Evolutionary conservation across 306 rosid genomes (phyloP), one percentile per base, ranked within the genome.

Genomic region (Quercus rubra): DNA sequence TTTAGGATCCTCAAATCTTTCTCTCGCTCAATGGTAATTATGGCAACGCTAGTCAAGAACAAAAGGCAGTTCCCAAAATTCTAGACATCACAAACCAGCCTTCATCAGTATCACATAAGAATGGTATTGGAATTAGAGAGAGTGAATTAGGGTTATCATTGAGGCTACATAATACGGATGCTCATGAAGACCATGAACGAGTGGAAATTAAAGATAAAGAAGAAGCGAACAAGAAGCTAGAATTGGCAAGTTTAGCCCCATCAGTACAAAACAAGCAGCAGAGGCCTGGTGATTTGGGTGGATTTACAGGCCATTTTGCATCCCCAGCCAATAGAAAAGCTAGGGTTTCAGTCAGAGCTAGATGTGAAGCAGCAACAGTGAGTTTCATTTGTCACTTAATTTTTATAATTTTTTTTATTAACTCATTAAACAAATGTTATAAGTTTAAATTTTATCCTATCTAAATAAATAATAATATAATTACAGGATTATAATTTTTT

Each of bases 271-370:
- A 81, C 87, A 87, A 91, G 82, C 43, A 78, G 3, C 91, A 90
- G 46, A 61, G 83, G 18, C 80, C 86, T 17, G 56, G 55, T 35
- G 66, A 78, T 67, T 72, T 74, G 49, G 74, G 71, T 18, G 85
- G 84, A 56, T 77, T 83, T 54, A 70, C 85, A 5, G 75, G 81
- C 70, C 90, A 86, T 30, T 87, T 77, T 62, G 85, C 82, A 20
- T 52, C 87, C 6, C 90, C 86, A 35, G 87, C 93, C 38, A 90
- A 89, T 30, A 90, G 96, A 81, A 95, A 95, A 78, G 89, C 99
- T 88, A 92, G 99, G 96, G 98, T 95, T 90, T 95, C 98, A 0
- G 96, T 95, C 49, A 82, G 99, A 85, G 98, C 97, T 33, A 90
- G 99, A 91, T 92, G 99, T 83, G 99, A 95, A 77, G 23, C 93